Percentiles rank a stretch among this genome's conserved stretches.
Conservation (phyloP, 202 grass and related monocot genomes). For the Setaria italica region DNA sequence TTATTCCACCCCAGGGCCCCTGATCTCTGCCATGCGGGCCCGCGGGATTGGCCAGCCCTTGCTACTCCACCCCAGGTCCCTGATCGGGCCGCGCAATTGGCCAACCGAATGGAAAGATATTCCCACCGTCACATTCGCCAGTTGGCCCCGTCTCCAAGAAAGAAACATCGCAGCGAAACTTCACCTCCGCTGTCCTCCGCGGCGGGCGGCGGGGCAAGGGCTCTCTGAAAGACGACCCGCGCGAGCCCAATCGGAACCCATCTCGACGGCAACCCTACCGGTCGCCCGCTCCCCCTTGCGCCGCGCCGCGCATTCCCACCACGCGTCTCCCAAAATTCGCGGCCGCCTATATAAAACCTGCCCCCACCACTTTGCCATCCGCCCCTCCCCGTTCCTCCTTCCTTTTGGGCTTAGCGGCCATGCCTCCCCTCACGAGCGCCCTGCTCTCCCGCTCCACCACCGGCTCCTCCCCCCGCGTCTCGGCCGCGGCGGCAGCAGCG, state of each 20-base stretch:
- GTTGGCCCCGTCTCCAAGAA: constrained; percentile 55
- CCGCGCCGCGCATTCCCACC: constrained; percentile 54
- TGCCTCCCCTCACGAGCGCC: constrained; percentile 59
- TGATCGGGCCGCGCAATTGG: not conserved
- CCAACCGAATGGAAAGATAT: not conserved
- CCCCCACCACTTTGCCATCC: constrained; percentile 14
- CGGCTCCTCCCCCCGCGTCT: constrained; percentile 21
- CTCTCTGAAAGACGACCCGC: not conserved
- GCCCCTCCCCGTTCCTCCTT: not conserved
- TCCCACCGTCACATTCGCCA: constrained; percentile 7
- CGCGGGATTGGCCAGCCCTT: not conserved
- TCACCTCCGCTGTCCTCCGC: constrained; percentile 26
- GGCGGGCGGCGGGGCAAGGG: not conserved
- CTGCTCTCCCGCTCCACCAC: constrained; percentile 57
- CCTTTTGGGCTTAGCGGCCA: constrained; percentile 36
- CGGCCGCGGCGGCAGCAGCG: constrained; percentile 29
- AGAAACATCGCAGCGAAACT: constrained; percentile 16
- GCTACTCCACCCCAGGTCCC: not conserved
- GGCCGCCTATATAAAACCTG: constrained; percentile 47
- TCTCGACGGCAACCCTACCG: constrained; percentile 44
- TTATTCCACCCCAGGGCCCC: not conserved
- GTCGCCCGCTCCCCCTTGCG: not conserved
- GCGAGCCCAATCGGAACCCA: not conserved
- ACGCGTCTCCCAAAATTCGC: constrained; percentile 55
- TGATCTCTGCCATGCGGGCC: not conserved